Evolutionary conservation across 1,284 basidiomycete species (phyloP).

Genomic region (Ustanciosporium gigantosporum): DNA sequence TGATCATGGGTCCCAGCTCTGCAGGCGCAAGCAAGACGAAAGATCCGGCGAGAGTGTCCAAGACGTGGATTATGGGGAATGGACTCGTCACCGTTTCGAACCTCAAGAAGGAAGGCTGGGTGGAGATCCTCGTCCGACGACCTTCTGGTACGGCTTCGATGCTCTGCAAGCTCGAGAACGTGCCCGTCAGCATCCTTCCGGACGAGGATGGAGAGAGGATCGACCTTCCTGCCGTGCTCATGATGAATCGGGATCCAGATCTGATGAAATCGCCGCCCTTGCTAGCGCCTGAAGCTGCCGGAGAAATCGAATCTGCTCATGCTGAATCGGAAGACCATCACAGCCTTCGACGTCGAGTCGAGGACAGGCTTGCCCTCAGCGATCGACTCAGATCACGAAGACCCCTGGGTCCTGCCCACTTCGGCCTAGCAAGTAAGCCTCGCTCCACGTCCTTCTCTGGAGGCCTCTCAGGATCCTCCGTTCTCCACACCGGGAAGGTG

Average conservation of each 20-base stretch:
- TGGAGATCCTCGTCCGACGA: constrained; percentile 81
- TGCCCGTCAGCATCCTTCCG: constrained; percentile 61
- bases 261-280: constrained; percentile 27
- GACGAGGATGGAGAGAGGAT: constrained; percentile 65
- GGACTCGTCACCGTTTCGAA: constrained; percentile 82
- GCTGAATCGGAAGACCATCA: neutral
- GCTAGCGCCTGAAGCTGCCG: constrained; percentile 12
- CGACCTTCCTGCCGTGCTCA: constrained; percentile 72
- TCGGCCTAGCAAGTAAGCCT: constrained; percentile 44
- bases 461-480: neutral
- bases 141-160: constrained; percentile 85
- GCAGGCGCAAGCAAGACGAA: constrained; percentile 55
- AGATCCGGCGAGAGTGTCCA: constrained; percentile 58
- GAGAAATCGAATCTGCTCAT: neutral
- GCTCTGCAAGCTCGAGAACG: constrained; percentile 87
- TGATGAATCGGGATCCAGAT: constrained; percentile 70
- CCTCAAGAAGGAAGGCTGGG: constrained; percentile 79
- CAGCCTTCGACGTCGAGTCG: constrained; percentile 25
- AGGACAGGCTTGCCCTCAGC: constrained; percentile 31
- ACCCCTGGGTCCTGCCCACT: constrained; percentile 40
- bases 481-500: neutral
- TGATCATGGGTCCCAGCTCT: constrained; percentile 62
- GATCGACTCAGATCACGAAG: constrained; percentile 34
- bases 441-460: constrained; percentile 77
- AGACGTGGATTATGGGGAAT: constrained; percentile 86